Percentiles rank a stretch among this genome's conserved stretches.
Evolutionary conservation across 176 grass and related monocot species (phyloP).

Genomic region (Zizania latifolia): DNA sequence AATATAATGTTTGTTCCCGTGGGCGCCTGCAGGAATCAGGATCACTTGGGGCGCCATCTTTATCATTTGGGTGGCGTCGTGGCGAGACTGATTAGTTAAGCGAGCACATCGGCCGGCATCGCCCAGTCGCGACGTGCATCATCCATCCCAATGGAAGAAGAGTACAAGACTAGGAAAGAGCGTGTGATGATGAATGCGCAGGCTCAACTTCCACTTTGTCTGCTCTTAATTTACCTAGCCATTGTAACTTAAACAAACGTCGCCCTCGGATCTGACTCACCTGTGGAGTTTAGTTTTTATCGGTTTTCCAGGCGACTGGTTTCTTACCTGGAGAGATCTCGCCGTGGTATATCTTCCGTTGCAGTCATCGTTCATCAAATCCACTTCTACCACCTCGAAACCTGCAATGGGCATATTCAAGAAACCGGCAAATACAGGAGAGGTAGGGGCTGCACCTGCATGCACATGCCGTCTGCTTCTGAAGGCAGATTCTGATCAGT

Average conservation of each 20-base stretch:
- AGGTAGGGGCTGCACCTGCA: background rate
- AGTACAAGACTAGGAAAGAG: background rate
- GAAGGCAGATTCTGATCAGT: background rate
- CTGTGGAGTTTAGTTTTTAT: background rate
- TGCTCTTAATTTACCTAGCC: background rate
- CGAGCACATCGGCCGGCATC: background rate
- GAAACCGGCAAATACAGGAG: too few relatives aligned
- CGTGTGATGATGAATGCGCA: background rate
- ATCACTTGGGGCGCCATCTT: too few relatives aligned
- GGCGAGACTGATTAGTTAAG: too few relatives aligned
- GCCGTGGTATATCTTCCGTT: background rate
- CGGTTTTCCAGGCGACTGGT: background rate
- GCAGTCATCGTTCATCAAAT: background rate
- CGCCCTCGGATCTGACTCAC: background rate
- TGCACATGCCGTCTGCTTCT: background rate
- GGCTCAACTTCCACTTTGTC: background rate
- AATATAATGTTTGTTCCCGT: background rate
- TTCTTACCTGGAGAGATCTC: slow-evolving; percentile 5
- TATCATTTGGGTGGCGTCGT: background rate
- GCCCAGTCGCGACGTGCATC: slow-evolving; percentile 8
- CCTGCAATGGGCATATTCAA: background rate
- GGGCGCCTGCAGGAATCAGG: background rate
- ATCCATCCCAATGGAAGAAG: background rate
- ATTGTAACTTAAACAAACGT: background rate
- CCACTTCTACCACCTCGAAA: background rate